Base-by-base conservation (phyloP, 495 filamentous ascomycete species). In the Penicillium macrosclerotiorum region DNA sequence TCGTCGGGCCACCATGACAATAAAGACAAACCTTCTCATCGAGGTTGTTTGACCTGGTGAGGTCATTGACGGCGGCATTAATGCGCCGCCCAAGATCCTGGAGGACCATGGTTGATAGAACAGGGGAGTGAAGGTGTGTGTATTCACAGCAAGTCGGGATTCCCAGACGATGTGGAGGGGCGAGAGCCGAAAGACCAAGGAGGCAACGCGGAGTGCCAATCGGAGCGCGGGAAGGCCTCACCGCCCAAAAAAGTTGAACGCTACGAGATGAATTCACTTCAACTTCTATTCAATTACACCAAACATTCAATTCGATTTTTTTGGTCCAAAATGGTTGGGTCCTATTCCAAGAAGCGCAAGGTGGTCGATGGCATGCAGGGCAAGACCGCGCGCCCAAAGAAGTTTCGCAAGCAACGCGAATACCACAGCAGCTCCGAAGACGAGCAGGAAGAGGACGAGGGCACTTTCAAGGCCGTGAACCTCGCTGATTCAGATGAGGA, bases 31-130 rank as follows among this genome's bases (percentile, higher is more conserved):
- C 91, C 88, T 97, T 97, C 74, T 99, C 93, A 55, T 96, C 92
- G 46, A 97, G 81, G 62, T 90, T 96, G 43, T 81, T 85, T 6
- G 91, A 89, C 53, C 93, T 78, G 31, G 93, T 95, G 55, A 97
- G 78, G 71, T 97, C 92, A 55, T 84, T 89, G 64, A 99, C 86
- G 54, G 93, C 93, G 73, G 88, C 82, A 68, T 96, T 97, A 67
- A 99, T 96, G 67, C 94, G 94, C 79, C 92, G 89, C 52, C 93
- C 93, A 18, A 99, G 78, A 80, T 97, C 93, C 83, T 95, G 90
- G 52, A 99, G 83, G 77, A 99, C 93, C 93, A 99, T 98, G 59
- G 40, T 74, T 67, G 36, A 43, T 49, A 8, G 23, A 11, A 36
- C 18, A 43, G 27, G 9, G 17, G 25, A 49, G 40, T 39, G 41